Evolutionary conservation across 2,329 filamentous ascomycete genomes (phyloP).

Genomic region (Trichoderma atrobrunneum): DNA sequence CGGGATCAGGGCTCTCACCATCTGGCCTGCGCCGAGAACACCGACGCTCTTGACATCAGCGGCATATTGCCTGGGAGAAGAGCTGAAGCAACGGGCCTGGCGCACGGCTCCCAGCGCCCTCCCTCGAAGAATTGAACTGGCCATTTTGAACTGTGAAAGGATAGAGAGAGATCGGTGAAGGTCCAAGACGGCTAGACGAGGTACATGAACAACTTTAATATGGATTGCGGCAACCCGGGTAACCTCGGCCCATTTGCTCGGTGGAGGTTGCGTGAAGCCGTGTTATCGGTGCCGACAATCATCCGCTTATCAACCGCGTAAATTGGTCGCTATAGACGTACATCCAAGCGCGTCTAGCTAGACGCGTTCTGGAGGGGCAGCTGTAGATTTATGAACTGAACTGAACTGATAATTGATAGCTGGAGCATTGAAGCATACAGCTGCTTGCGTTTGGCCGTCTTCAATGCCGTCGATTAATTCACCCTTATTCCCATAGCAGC

Average conservation of each 20-base stretch:
- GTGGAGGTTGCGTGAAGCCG: neutral
- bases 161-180: neutral
- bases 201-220: neutral
- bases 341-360: constrained; percentile 24
- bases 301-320: constrained; percentile 20
- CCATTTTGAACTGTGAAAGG: constrained; percentile 34
- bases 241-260: constrained; percentile 41
- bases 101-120: constrained; percentile 36
- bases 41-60: constrained; percentile 82
- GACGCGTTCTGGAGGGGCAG: constrained; percentile 24
- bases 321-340: constrained; percentile 5
- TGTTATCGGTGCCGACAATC: constrained; percentile 22
- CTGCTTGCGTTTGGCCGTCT: neutral
- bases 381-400: neutral
- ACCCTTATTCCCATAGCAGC: neutral
- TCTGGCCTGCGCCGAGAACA: constrained; percentile 92
- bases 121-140: constrained; percentile 39
- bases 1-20: constrained; percentile 58
- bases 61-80: constrained; percentile 56
- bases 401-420: neutral
- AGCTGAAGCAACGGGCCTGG: constrained; percentile 64
- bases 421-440: neutral
- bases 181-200: neutral
- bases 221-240: constrained; percentile 33
- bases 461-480: neutral